Conservation (phyloP, 2,329 filamentous ascomycete genomes). For the Chaetomiaceae sp. region DNA sequence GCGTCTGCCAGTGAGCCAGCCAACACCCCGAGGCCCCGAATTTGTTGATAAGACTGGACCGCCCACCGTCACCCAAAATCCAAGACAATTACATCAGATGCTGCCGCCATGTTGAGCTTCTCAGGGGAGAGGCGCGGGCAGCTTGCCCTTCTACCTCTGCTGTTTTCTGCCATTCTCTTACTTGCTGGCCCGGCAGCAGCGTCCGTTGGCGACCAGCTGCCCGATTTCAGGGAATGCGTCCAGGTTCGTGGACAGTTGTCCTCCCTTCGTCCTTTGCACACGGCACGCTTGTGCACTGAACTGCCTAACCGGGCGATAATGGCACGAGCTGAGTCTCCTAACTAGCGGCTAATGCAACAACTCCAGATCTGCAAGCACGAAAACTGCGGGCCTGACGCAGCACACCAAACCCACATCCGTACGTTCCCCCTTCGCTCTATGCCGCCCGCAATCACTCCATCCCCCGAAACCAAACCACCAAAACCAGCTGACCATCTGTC, state of each 20-base stretch:
- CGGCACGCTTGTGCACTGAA: too few species aligned
- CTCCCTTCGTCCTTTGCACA: too few species aligned
- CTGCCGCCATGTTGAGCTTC: slow-evolving; percentile 4
- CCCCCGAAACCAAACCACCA: background rate
- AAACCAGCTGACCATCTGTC: slow-evolving; percentile 12
- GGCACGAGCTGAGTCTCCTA: too few species aligned
- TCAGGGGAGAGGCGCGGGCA: slow-evolving; percentile 4
- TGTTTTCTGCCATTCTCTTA: slow-evolving; percentile 32
- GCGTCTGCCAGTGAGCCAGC: slow-evolving; percentile 3
- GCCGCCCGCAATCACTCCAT: background rate
- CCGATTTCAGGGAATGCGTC: slow-evolving; percentile 83
- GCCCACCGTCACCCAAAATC: too few species aligned
- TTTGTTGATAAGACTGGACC: too few species aligned
- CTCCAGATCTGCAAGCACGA: slow-evolving; percentile 70
- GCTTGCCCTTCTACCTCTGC: slow-evolving; percentile 26
- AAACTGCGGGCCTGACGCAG: slow-evolving; percentile 65
- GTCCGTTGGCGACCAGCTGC: slow-evolving; percentile 76
- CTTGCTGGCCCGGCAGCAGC: slow-evolving; percentile 50
- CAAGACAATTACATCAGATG: slow-evolving; percentile 7
- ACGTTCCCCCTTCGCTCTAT: slow-evolving; percentile 34
- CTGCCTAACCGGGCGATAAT: too few species aligned
- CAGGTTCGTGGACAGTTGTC: slow-evolving; percentile 65
- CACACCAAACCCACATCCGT: slow-evolving; percentile 59
- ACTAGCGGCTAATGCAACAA: too few species aligned
- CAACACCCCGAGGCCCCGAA: too few species aligned